These are phyloP conservation scores for Polyrhizophydium stewartii DNA, from an alignment of 371 early-diverging fungal genomes.

Conservation along the genomic window DNA sequence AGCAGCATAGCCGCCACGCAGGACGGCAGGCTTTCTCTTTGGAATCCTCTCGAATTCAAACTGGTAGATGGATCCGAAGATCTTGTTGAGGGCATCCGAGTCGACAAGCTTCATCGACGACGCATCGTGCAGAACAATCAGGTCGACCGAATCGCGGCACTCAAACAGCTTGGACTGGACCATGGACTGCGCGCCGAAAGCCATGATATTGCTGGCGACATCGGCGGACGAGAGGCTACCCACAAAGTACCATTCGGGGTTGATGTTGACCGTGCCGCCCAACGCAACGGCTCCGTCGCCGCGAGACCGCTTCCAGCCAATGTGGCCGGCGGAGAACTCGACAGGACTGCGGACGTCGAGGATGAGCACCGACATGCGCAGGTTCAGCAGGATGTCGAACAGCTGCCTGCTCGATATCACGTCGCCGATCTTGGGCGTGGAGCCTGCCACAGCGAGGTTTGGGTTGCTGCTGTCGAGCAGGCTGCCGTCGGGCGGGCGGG, in stretches of 20 bases:
- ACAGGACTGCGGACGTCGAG: slow-evolving; percentile 76
- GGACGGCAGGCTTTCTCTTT: slow-evolving; percentile 52
- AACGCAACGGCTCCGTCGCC: background rate
- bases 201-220: slow-evolving; percentile 21
- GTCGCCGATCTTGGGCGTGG: background rate
- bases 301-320: slow-evolving; percentile 49
- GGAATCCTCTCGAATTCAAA: slow-evolving; percentile 50
- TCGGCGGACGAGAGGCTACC: slow-evolving; percentile 7
- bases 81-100: slow-evolving; percentile 21
- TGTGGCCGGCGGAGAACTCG: slow-evolving; percentile 64
- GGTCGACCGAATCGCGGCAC: slow-evolving; percentile 61
- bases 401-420: background rate
- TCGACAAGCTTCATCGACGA: slow-evolving; percentile 18
- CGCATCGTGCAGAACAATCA: slow-evolving; percentile 74
- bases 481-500: no score
- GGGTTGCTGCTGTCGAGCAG: background rate
- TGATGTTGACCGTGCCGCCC: slow-evolving; percentile 65
- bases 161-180: slow-evolving; percentile 46
- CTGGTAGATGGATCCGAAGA: slow-evolving; percentile 56
- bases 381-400: background rate
- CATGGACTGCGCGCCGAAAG: slow-evolving; percentile 18
- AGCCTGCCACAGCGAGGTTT: background rate
- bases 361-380: slow-evolving; percentile 49
- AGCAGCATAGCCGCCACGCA: slow-evolving; percentile 74
- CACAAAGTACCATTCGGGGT: slow-evolving; percentile 52